Conservation (phyloP, 768 basidiomycete species). For the Mycena galopus region DNA sequence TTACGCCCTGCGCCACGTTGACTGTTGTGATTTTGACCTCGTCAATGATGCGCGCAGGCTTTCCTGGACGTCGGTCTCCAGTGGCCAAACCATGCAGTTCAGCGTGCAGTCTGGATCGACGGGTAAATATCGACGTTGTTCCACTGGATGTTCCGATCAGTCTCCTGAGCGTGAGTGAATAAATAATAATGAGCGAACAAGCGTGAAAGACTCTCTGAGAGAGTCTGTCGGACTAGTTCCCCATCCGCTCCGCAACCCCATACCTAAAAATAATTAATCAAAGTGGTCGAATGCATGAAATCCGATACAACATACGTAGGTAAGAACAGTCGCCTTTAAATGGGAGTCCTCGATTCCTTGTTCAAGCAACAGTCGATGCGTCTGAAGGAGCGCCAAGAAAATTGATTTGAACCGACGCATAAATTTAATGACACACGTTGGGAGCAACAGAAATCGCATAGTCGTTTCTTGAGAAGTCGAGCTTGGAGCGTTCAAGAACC, state of each 20-base stretch:
- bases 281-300: neutral
- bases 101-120: conserved; percentile 30
- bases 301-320: conserved; percentile 19
- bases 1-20: conserved; percentile 17
- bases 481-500: conserved; percentile 32
- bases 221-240: conserved; percentile 3
- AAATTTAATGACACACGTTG: conserved; percentile 11
- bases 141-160: conserved; percentile 11
- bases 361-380: conserved; percentile 26
- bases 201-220: conserved; percentile 21
- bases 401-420: neutral
- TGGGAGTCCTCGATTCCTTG: conserved; percentile 29
- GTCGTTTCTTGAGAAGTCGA: conserved; percentile 35
- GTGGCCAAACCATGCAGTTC: conserved; percentile 28
- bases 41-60: conserved; percentile 31
- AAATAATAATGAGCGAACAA: conserved; percentile 18
- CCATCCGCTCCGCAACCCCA: conserved; percentile 22
- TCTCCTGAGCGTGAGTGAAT: neutral
- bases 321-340: conserved; percentile 24
- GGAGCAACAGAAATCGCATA: conserved; percentile 34
- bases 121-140: conserved; percentile 30
- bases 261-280: neutral
- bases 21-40: conserved; percentile 29
- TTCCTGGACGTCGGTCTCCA: conserved; percentile 11
- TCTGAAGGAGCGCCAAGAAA: neutral